Evolutionary conservation across 148 eudicot genomes (phyloP).

Genomic region (Arctostaphylos glauca): DNA sequence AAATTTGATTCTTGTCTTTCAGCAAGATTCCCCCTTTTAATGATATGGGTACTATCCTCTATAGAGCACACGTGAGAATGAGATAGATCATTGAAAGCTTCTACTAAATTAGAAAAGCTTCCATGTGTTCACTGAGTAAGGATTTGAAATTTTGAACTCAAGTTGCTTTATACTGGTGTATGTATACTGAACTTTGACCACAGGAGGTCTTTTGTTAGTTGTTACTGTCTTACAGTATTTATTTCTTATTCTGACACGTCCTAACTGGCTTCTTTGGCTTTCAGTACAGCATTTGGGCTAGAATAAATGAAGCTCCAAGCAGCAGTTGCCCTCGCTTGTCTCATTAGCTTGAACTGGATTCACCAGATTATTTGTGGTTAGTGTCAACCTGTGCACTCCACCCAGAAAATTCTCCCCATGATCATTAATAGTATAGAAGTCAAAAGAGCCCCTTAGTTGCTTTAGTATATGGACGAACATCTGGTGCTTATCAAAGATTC

Average conservation of each 20-base stretch:
- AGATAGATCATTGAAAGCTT: not conserved
- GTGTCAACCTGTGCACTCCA: conserved; percentile 20
- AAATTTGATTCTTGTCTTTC: not conserved
- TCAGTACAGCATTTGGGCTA: conserved; percentile 17
- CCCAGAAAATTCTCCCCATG: not conserved
- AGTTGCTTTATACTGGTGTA: not conserved
- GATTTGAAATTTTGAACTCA: conserved; percentile 5
- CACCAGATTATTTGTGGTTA: conserved; percentile 57
- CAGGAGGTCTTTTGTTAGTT: not conserved
- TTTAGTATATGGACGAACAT: not conserved
- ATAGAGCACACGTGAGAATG: not conserved
- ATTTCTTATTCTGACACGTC: not conserved
- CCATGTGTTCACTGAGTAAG: not conserved
- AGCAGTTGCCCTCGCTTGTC: conserved; percentile 35
- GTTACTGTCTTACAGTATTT: not conserved
- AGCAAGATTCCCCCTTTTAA: not conserved
- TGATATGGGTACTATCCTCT: not conserved
- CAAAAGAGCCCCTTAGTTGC: not conserved
- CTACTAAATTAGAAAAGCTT: conserved; percentile 1
- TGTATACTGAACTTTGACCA: not conserved
- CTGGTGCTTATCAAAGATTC: not conserved
- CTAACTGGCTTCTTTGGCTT: conserved; percentile 15
- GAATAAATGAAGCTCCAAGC: conserved; percentile 48
- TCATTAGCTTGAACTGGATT: conserved; percentile 41
- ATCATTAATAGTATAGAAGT: not conserved